Percentiles rank a stretch among this genome's conserved stretches.
Conservation (phyloP, 1,284 basidiomycete species). For the Trametes pubescens region DNA sequence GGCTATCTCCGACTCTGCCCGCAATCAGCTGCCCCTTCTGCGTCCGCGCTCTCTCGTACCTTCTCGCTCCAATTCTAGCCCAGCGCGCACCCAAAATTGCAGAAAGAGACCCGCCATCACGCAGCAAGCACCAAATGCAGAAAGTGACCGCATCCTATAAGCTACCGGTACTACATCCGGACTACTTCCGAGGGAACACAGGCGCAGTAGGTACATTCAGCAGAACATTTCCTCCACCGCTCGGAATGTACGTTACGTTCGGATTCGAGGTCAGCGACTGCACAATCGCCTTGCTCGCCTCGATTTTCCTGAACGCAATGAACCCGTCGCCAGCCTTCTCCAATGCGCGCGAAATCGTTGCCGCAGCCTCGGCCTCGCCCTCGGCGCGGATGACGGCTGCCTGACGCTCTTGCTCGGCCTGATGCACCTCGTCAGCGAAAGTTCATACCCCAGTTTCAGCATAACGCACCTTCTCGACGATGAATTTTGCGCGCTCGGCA, state of each 20-base stretch:
- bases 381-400: constrained; percentile 98
- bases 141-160: constrained; percentile 13
- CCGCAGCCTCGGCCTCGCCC: constrained; percentile 97
- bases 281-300: constrained; percentile 97
- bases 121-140: constrained; percentile 5
- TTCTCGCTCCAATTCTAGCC: neutral
- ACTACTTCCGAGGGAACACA: constrained; percentile 50
- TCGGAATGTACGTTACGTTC: constrained; percentile 91
- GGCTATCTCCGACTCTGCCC: constrained; percentile 41
- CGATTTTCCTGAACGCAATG: constrained; percentile 95
- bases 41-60: neutral
- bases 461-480: constrained; percentile 87
- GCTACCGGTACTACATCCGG: neutral
- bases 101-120: constrained; percentile 5
- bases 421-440: constrained; percentile 19
- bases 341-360: constrained; percentile 92
- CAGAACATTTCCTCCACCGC: constrained; percentile 79
- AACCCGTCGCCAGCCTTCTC: constrained; percentile 97
- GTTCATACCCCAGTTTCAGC: constrained; percentile 10
- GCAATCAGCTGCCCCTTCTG: constrained; percentile 26
- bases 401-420: constrained; percentile 99
- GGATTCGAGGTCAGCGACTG: constrained; percentile 80
- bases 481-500: constrained; percentile 98
- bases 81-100: neutral
- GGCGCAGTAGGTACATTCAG: constrained; percentile 74